Conservation (phyloP, 129 eudicot genomes). For the Centrapalus pauciflorus region DNA sequence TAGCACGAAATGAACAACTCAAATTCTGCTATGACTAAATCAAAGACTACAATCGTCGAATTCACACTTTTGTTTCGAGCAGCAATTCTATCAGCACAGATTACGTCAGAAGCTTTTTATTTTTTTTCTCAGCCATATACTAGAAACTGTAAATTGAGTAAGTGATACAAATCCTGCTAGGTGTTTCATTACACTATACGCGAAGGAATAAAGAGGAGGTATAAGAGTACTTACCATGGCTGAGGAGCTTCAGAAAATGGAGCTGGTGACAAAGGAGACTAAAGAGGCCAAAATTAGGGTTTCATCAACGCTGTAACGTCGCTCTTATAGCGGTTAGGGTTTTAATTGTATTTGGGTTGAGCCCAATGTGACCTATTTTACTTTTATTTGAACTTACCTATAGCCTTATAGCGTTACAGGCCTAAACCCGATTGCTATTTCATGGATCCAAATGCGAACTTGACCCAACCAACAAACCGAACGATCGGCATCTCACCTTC, state of each 20-base stretch:
- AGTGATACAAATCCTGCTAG: background rate
- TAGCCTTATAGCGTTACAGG: too few relatives aligned
- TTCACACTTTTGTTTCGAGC: background rate
- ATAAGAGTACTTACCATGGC: constrained; percentile 2
- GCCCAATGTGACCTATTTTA: background rate
- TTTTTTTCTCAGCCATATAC: background rate
- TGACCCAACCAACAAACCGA: too few relatives aligned
- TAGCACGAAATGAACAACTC: background rate
- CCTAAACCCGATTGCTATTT: too few relatives aligned
- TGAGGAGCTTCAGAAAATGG: background rate
- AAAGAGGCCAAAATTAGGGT: background rate
- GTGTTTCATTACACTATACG: background rate
- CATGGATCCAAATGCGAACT: too few relatives aligned
- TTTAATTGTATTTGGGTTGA: background rate
- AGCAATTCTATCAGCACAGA: background rate
- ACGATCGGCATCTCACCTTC: too few relatives aligned
- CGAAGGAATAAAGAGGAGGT: background rate
- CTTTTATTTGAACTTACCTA: background rate
- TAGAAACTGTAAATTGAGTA: background rate
- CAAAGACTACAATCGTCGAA: background rate
- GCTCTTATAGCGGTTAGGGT: constrained; percentile 9
- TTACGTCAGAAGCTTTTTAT: background rate
- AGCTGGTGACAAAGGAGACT: background rate
- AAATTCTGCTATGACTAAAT: background rate
- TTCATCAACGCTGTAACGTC: background rate